Evolutionary conservation across 257 asterid genomes (phyloP), one percentile per base, ranked within the genome.

Genomic region (Ophiorrhiza pumila): DNA sequence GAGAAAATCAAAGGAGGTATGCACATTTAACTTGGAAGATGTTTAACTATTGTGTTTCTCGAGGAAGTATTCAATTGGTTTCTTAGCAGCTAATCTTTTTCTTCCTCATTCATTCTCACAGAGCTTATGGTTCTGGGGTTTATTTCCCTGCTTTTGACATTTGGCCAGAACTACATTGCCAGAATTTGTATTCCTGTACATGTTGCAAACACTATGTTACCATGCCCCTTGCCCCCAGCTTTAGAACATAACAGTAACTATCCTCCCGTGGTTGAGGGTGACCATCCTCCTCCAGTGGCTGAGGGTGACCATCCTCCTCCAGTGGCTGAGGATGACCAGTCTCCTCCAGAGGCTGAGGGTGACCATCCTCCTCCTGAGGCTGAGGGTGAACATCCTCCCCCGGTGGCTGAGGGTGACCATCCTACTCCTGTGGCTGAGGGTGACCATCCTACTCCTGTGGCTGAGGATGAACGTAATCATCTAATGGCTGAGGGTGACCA

Each of bases 61-160:
- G 31, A 15, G 20, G 34, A 1, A 35, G 15, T 42, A 32, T 71
- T 55, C 27, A 20, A 25, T 8, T 62, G 50, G 34, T 63, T 31
- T 76, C 42, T 63, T 58, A 43, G 45, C 23, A 1, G n/a, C 14
- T 68, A 17, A 39, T 42, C 27, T 67, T 43, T 15, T 13, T 62
- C 14, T 69, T 45, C 57, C 53, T 58, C 56, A 45, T 65, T 17
- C 46, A 18, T 63, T 25, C 32, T 56, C 77, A 59, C 96, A 94
- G 99, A 94, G 89, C 96, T 94, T 82, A 94, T 94, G 99, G 86
- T 91, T 82, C 76, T 94, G 72, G 99, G 99, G 35, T 94, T 94
- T 86, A 94, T 94, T 80, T 94, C 99, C 71, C 80, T 94, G 60
- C 83, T 94, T 61, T 77, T 94, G 63, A 91, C 97, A 52, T 94